These are phyloP conservation scores for Phenoliferia sp. DNA, from an alignment of 1,284 basidiomycete species.

Conservation along the genomic window DNA sequence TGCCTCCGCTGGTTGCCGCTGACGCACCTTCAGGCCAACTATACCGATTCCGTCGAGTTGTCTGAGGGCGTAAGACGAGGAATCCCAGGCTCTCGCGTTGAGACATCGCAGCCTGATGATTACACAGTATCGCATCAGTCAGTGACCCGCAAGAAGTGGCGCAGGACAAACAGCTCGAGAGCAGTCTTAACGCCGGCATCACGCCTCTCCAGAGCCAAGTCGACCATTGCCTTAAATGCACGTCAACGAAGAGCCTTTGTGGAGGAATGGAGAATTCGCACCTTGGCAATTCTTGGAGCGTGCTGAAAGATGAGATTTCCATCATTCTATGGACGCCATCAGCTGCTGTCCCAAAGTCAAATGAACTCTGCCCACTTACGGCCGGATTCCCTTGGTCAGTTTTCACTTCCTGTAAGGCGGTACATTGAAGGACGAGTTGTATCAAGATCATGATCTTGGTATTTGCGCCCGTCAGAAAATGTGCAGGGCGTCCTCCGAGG, in stretches of 20 bases:
- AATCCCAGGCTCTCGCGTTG: constrained; percentile 41
- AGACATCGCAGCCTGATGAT: constrained; percentile 39
- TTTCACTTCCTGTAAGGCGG: constrained; percentile 26
- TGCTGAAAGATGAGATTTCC: constrained; percentile 19
- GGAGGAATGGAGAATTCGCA: not conserved
- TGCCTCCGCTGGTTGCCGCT: too few species aligned
- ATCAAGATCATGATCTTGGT: constrained; percentile 27
- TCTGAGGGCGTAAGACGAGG: constrained; percentile 36
- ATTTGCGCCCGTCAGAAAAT: too few species aligned
- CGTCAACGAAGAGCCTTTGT: not conserved
- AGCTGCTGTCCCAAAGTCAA: too few species aligned
- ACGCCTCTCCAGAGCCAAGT: constrained; percentile 23
- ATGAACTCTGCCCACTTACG: too few species aligned
- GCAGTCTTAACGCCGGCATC: constrained; percentile 23
- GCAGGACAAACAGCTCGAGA: constrained; percentile 32
- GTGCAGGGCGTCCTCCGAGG: too few species aligned
- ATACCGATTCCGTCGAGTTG: constrained; percentile 42
- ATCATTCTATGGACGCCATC: too few species aligned
- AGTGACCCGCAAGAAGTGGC: not conserved
- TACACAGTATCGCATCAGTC: not conserved
- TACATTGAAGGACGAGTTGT: constrained; percentile 28
- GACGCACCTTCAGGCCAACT: constrained; percentile 21
- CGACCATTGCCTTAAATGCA: constrained; percentile 26
- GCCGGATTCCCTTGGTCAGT: constrained; percentile 21
- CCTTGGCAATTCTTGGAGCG: constrained; percentile 28